Conservation (phyloP, 2,329 filamentous ascomycete genomes). For the Trichoderma oligosporum region DNA sequence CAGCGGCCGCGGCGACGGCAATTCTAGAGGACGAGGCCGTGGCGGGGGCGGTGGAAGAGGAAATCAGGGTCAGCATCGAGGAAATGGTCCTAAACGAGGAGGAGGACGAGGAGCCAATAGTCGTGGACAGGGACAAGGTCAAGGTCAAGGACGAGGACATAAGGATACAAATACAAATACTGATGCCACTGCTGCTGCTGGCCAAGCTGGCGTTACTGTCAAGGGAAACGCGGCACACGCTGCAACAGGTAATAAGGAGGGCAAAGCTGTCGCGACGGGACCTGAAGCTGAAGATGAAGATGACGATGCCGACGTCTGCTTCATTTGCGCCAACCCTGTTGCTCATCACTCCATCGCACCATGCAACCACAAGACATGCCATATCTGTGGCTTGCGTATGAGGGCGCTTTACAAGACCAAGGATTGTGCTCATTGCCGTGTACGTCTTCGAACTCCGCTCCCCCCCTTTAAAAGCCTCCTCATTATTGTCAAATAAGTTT, state of each 20-base stretch:
- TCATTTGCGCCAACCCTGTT: slow-evolving; percentile 92
- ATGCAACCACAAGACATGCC: slow-evolving; percentile 94
- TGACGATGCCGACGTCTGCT: slow-evolving; percentile 80
- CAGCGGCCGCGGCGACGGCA: slow-evolving; percentile 30
- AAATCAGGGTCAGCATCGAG: slow-evolving; percentile 29
- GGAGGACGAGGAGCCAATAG: slow-evolving; percentile 29
- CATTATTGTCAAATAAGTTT: slow-evolving; percentile 18
- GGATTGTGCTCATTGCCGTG: slow-evolving; percentile 91
- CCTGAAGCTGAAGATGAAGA: slow-evolving; percentile 39
- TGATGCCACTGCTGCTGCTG: slow-evolving; percentile 23
- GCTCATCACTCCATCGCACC: slow-evolving; percentile 84
- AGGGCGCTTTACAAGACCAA: slow-evolving; percentile 94
- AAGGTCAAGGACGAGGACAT: slow-evolving; percentile 32
- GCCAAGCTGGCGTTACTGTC: slow-evolving; percentile 32
- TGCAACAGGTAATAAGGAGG: slow-evolving; percentile 21
- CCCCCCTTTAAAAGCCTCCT: slow-evolving; percentile 11
- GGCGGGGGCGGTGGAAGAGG: slow-evolving; percentile 40
- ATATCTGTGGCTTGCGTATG: slow-evolving; percentile 89
- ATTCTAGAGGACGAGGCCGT: slow-evolving; percentile 40
- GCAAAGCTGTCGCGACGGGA: slow-evolving; percentile 29
- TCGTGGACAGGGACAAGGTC: slow-evolving; percentile 35
- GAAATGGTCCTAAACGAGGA: slow-evolving; percentile 34
- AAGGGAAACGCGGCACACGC: not conserved
- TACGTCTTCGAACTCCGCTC: slow-evolving; percentile 49
- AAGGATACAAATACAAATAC: slow-evolving; percentile 28